Base-by-base conservation (phyloP, 257 asterid species). In the Rubia yunnanensis region DNA sequence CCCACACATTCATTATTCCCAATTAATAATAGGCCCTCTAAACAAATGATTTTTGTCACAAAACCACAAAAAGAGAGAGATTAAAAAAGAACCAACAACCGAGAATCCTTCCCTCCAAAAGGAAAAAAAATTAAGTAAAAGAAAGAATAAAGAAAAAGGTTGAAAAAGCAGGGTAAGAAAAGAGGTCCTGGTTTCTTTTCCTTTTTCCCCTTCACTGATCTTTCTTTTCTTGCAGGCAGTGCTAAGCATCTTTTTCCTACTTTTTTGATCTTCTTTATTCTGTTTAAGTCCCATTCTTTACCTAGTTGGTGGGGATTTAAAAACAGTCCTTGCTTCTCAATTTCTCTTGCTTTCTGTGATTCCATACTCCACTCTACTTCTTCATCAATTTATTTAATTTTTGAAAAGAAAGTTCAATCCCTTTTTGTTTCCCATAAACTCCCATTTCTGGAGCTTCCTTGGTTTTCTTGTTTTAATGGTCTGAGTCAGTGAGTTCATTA, bases 151-250 rank as follows among this genome's bases (percentile, higher is more conserved):
- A 56, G 28, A 77, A 73, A 67, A 64, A 63, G 70, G 60, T 70
- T 41, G 67, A 48, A 66, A 82, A 81, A 69, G 79, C 66, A 77
- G 78, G 70, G 81, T 71, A 75, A 73, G 67, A 72, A 78, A 57
- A 75, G 80, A 72, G 67, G 74, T 57, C 58, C 59, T 70, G 66
- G 77, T 73, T 72, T 64, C 77, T 77, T 79, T 72, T 56, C 72
- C 72, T 62, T 78, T 76, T 31, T 66, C 70, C 68, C 67, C 75
- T 70, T 55, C 72, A 32, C 69, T 70, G 60, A 84, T 81, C 85
- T 77, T 87, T 84, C 85, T 75, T 87, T 84, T 74, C 91, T 85
- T 87, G 83, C 73, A 48, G 80, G 81, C 80, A 73, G 79, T 77
- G 86, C 83, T 66, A 78, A 80, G 95, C 89, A 89, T 87, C 90